A percentile compares a stretch with the other conserved stretches of the same genome.
Evolutionary conservation across 306 rosid genomes (phyloP).

Genomic region (Dryas alaskensis): DNA sequence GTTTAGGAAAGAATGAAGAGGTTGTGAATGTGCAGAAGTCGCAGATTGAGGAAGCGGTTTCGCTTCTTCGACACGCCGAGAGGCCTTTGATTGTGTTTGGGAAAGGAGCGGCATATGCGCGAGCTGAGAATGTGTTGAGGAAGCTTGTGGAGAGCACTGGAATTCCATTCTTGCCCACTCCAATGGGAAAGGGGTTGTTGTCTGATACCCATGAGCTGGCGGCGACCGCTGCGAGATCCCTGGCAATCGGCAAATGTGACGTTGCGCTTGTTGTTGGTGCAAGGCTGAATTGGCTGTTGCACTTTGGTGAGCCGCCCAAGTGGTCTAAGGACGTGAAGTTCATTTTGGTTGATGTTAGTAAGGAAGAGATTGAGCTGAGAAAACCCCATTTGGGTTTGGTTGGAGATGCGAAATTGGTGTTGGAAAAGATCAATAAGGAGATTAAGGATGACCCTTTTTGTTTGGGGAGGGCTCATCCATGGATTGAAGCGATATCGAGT

Average conservation of each 20-base stretch:
- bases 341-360: conserved; percentile 66
- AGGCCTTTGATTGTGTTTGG: conserved; percentile 86
- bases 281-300: conserved; percentile 81
- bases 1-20: conserved; percentile 5
- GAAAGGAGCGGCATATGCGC: conserved; percentile 84
- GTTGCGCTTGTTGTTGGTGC: conserved; percentile 89
- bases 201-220: conserved; percentile 81
- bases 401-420: conserved; percentile 71
- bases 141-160: conserved; percentile 75
- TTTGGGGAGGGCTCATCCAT: conserved; percentile 68
- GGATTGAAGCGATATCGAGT: conserved; percentile 65
- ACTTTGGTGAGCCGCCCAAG: conserved; percentile 91
- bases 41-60: conserved; percentile 51
- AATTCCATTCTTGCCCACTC: conserved; percentile 91
- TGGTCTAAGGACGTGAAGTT: conserved; percentile 88
- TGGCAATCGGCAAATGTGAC: conserved; percentile 90
- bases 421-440: conserved; percentile 63
- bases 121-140: conserved; percentile 60
- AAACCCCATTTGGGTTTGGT: conserved; percentile 77
- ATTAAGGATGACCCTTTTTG: conserved; percentile 93
- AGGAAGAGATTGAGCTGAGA: conserved; percentile 74
- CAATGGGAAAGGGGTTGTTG: conserved; percentile 87
- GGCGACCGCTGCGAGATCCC: conserved; percentile 84
- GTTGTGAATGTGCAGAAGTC: conserved; percentile 6
- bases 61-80: conserved; percentile 55